Conservation (phyloP, 352 stramenopile genomes). For the Proteromonas lacertae region DNA sequence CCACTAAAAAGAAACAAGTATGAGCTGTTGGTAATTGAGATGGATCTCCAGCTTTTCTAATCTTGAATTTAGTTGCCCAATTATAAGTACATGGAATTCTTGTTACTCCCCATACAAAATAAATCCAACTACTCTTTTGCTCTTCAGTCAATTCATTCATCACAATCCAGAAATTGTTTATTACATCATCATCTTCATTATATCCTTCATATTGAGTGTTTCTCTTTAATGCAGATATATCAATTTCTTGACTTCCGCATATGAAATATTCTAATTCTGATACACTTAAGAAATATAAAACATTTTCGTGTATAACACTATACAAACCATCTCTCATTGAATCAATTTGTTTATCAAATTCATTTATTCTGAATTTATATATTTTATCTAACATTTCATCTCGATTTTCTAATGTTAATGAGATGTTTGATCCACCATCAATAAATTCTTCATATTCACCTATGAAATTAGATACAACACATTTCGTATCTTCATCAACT, state of each 20-base stretch:
- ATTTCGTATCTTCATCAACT: conserved; percentile 7
- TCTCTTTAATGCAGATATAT: conserved; percentile 17
- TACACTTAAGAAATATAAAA: conserved; percentile 19
- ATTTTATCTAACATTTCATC: too few relatives aligned
- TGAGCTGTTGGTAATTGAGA: conserved; percentile 42
- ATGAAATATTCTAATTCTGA: conserved; percentile 21
- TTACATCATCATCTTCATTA: conserved; percentile 12
- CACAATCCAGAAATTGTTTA: conserved; percentile 22
- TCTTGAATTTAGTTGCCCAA: conserved; percentile 22
- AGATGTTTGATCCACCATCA: conserved; percentile 7
- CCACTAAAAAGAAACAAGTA: conserved; percentile 76
- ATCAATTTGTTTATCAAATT: conserved; percentile 20
- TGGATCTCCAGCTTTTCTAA: conserved; percentile 22
- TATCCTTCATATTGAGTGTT: conserved; percentile 14
- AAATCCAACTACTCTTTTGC: conserved; percentile 17
- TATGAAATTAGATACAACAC: too few relatives aligned
- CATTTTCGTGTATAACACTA: conserved; percentile 16
- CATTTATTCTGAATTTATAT: conserved; percentile 13
- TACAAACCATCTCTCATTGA: too few relatives aligned
- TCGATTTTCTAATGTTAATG: conserved; percentile 15
- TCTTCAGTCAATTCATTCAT: conserved; percentile 3
- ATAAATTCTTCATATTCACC: too few relatives aligned
- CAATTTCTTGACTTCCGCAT: conserved; percentile 19
- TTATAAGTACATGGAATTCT: conserved; percentile 23
- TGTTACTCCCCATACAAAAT: conserved; percentile 56